Evolutionary conservation across 2,329 filamentous ascomycete species (phyloP), one percentile per base, ranked within the genome.

Genomic region (Anthostomella pinea): DNA sequence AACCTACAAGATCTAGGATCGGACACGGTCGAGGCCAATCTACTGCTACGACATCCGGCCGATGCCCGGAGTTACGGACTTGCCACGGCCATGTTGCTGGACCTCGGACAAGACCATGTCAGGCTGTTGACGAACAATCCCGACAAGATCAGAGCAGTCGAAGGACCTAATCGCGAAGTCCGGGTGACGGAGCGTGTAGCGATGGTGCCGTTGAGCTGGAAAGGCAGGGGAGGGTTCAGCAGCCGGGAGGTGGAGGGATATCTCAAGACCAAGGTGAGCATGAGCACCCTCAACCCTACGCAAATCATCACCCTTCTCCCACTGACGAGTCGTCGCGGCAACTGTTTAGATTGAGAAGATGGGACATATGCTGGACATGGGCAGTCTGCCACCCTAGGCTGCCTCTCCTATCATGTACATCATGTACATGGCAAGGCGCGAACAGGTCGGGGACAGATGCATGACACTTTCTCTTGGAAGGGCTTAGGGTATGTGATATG

Each of bases 21-120:
- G n/a, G 93, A 98, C 64, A 98, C 93, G 0, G 94, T 97, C 22
- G 89, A 98, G 66, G 93, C 93, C 2, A 98, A 98, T 55, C 67
- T 98, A 29, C 63, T 97, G 16, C 70, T 98, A 26, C 74, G 93
- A 28, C 93, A 98, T 63, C 93, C 93, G 0, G 93, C 93, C 2
- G 93, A 98, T 62, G 93, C 93, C 15, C 73, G 93, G 35, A 95
- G 87, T 52, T 98, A 98, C 57, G 93, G 93, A 2, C 68, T 98
- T n/a, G 93, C 93, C 2, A 98, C 93, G 2, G 90, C 91, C 0
- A 97, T 98, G 75, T 70, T 98, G 35, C 72, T 82, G 43, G 93
- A 98, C 65, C 68, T 98, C 19, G 90, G 87, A 0, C 75, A 95
- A 51, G 63, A 68, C 9, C 85, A 90, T 18, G 82, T 97, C 35